Base-by-base conservation (phyloP, 306 rosid genomes). In the Alnus rubra region DNA sequence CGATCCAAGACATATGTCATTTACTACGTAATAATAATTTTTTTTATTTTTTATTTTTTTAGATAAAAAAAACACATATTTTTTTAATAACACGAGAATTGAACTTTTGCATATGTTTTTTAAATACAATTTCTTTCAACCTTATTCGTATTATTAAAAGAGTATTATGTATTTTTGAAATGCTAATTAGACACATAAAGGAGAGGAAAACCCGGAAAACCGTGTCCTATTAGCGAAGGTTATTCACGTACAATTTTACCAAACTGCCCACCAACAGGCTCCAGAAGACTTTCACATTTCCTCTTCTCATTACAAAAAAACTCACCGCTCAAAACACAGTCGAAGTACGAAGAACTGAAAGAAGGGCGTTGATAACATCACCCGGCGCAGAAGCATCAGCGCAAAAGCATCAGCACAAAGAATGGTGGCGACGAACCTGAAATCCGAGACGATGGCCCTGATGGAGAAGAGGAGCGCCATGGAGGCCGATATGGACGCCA, bases 341-440 rank as follows among this genome's bases (percentile, higher is more conserved):
- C 14, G 3, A 1, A 59, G 6, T 9, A 28, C 39, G 30, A 0
- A 0, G 28, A 23, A 23, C 28, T 23, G 28, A 0, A 12, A 30
- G 30, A 56, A 74, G 74, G 75, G 60, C 23, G 44, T 68, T 23
- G 52, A 37, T 74, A 33, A 37, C 0, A 39, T 10, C 50, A 62
- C n/a, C 39, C 16, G 37, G 39, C 37, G 37, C 9, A 10, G 19
- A 33, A 1, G 47, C 15, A 64, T 33, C n/a, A 7, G n/a, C 10
- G n/a, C 9, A 10, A 56, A 33, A 1, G 47, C 15, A 64, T 33
- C n/a, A 7, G n/a, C 10, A 13, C 12, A 60, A n/a, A 76, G 58
- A 71, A 95, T 95, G 98, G 97, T 91, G 80, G 93, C 87, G 33
- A 84, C 96, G 42, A 92, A 91, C 86, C 59, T 95, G 85, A 95